Percentiles rank a stretch among this genome's conserved stretches.
phyloP scores from a whole-genome alignment of 2,329 filamentous ascomycete genomes.

The Epichloe coenophiala region DNA sequence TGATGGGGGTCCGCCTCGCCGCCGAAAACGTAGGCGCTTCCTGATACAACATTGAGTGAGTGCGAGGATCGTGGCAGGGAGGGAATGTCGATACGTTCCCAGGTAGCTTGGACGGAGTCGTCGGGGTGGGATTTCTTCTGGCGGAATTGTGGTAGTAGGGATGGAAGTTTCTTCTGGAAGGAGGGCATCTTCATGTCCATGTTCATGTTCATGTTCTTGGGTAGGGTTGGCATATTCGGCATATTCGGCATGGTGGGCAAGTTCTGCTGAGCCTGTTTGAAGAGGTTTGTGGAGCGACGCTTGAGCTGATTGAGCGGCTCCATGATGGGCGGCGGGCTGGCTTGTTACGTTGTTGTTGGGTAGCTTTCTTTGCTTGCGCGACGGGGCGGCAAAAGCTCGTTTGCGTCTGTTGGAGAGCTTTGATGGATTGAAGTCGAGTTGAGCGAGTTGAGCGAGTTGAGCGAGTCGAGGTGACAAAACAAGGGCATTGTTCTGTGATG shows the following conservation, averaged over 20 bases:
- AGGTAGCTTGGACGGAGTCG: conserved; percentile 29
- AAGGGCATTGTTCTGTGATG: too few relatives aligned
- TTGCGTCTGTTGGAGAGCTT: too few relatives aligned
- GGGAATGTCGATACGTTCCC: conserved; percentile 43
- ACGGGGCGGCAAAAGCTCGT: too few relatives aligned
- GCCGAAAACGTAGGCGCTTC: conserved; percentile 56
- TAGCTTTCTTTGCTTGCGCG: too few relatives aligned
- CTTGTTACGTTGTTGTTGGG: too few relatives aligned
- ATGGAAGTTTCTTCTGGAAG: conserved; percentile 1
- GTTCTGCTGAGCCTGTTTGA: conserved; percentile 35
- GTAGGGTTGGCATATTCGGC: conserved; percentile 24
- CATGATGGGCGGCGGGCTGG: conserved; percentile 21
- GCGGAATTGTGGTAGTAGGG: conserved; percentile 6
- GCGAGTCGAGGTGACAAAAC: too few relatives aligned
- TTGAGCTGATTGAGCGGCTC: conserved; percentile 39
- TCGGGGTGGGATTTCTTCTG: conserved; percentile 24
- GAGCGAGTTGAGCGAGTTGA: too few relatives aligned
- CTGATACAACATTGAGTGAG: conserved; percentile 45
- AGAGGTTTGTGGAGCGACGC: conserved; percentile 40
- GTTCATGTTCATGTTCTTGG: conserved; percentile 10
- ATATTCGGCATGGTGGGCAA: conserved; percentile 21
- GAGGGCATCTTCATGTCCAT: conserved; percentile 3
- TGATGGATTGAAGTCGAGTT: too few relatives aligned
- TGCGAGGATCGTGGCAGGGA: conserved; percentile 62
- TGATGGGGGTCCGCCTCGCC: conserved; percentile 55